These are phyloP conservation scores for Fraxinus baroniana DNA, from an alignment of 305 asterid species.

Conservation along the genomic window DNA sequence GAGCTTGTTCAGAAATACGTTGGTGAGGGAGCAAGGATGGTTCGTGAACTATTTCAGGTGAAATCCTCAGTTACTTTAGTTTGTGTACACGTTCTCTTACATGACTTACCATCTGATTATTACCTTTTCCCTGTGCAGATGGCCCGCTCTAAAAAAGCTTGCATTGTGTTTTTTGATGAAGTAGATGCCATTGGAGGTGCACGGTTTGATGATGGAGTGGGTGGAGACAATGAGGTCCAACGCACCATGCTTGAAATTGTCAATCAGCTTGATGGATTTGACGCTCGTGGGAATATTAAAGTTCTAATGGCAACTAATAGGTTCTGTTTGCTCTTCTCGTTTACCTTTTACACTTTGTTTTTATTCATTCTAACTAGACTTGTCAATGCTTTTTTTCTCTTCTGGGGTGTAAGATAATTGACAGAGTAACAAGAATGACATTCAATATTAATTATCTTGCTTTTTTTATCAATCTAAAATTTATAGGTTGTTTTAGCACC, in stretches of 20 bases:
- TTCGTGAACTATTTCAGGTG: slow-evolving; percentile 95
- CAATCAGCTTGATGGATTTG: slow-evolving; percentile 98
- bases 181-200: slow-evolving; percentile 99
- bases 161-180: slow-evolving; percentile 95
- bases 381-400: not conserved
- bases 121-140: slow-evolving; percentile 45
- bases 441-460: not conserved
- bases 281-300: slow-evolving; percentile 53
- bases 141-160: slow-evolving; percentile 99
- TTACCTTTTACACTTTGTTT: not conserved
- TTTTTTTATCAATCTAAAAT: not conserved
- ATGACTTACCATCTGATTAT: slow-evolving; percentile 9
- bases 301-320: slow-evolving; percentile 68
- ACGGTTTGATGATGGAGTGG: slow-evolving; percentile 93
- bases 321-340: slow-evolving; percentile 24
- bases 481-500: not conserved
- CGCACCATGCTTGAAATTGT: slow-evolving; percentile 99
- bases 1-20: slow-evolving; percentile 97
- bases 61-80: not conserved
- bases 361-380: not conserved
- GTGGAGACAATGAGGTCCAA: slow-evolving; percentile 98
- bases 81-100: not conserved
- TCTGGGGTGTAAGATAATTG: not conserved
- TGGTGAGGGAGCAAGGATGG: slow-evolving; percentile 99
- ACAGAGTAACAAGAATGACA: not conserved